phyloP scores from a whole-genome alignment of 805 yeast genomes.

The Saturnispora besseyi region DNA sequence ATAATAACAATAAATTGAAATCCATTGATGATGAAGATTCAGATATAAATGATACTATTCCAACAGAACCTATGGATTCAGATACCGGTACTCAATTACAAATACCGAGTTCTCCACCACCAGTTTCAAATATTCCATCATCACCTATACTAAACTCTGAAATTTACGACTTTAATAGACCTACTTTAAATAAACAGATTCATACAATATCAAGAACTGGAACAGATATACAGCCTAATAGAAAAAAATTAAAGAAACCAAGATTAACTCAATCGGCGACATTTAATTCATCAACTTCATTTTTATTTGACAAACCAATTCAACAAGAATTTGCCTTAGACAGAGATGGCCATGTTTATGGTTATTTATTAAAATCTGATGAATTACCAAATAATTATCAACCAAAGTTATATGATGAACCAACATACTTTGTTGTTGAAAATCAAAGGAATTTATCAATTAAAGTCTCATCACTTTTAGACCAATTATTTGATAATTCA shows the following conservation, averaged over 20 bases:
- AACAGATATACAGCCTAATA: slow-evolving; percentile 16
- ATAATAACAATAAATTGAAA: neutral
- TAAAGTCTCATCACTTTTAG: slow-evolving; percentile 34
- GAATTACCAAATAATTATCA: slow-evolving; percentile 24
- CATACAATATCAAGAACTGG: slow-evolving; percentile 15
- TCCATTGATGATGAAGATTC: slow-evolving; percentile 4
- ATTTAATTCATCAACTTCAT: slow-evolving; percentile 2
- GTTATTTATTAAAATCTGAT: slow-evolving; percentile 23
- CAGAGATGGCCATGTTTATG: slow-evolving; percentile 33
- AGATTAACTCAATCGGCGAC: neutral
- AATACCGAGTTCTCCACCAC: slow-evolving; percentile 4
- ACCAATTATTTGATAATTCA: slow-evolving; percentile 37
- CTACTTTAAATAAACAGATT: slow-evolving; percentile 10
- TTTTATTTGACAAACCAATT: slow-evolving; percentile 21
- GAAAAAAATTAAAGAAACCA: slow-evolving; percentile 17
- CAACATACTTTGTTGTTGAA: slow-evolving; percentile 25
- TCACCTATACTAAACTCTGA: slow-evolving; percentile 18
- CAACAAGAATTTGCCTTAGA: slow-evolving; percentile 41
- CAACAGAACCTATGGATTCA: neutral
- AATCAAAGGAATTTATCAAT: slow-evolving; percentile 17
- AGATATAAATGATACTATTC: slow-evolving; percentile 1
- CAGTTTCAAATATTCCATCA: slow-evolving; percentile 17
- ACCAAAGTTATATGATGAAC: slow-evolving; percentile 27
- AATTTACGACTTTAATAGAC: slow-evolving; percentile 5
- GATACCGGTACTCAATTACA: slow-evolving; percentile 6